These are phyloP conservation scores for Sporodiniella umbellata DNA, from an alignment of 371 early-diverging fungal genomes.

Conservation along the genomic window DNA sequence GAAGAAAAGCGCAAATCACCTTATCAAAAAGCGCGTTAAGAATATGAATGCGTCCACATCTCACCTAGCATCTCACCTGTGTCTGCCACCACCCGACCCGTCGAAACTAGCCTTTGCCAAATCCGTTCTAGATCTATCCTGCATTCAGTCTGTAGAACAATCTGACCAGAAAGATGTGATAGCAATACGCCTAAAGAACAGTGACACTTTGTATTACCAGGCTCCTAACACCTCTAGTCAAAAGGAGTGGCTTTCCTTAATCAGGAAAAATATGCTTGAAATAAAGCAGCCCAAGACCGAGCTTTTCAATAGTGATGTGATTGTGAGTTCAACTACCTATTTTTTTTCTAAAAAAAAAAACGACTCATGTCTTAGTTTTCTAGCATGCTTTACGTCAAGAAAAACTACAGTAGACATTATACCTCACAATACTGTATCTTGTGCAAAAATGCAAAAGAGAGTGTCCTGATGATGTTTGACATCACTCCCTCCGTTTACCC, in stretches of 20 bases:
- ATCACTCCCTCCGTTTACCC: neutral
- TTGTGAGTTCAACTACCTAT: slow-evolving; percentile 5
- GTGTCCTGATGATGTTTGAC: slow-evolving; percentile 13
- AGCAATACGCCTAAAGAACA: slow-evolving; percentile 1
- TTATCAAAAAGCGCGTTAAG: neutral
- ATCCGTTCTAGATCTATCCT: slow-evolving; percentile 3
- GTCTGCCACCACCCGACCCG: slow-evolving; percentile 1
- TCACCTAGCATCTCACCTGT: neutral
- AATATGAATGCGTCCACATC: neutral
- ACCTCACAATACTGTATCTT: slow-evolving; percentile 8
- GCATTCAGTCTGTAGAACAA: slow-evolving; percentile 1
- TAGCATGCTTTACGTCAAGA: slow-evolving; percentile 15
- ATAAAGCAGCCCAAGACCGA: neutral
- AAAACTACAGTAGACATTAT: slow-evolving; percentile 3
- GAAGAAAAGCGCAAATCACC: neutral
- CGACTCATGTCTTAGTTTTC: no score
- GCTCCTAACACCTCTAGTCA: slow-evolving; percentile 14
- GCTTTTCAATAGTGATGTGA: neutral
- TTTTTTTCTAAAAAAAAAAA: no score
- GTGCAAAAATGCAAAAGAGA: slow-evolving; percentile 1
- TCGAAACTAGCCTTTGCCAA: slow-evolving; percentile 5
- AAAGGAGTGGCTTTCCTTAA: slow-evolving; percentile 16
- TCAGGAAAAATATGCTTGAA: neutral
- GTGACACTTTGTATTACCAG: slow-evolving; percentile 8
- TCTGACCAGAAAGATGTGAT: neutral